Conservation (phyloP, 257 asterid genomes). For the Jasminum sambac region DNA sequence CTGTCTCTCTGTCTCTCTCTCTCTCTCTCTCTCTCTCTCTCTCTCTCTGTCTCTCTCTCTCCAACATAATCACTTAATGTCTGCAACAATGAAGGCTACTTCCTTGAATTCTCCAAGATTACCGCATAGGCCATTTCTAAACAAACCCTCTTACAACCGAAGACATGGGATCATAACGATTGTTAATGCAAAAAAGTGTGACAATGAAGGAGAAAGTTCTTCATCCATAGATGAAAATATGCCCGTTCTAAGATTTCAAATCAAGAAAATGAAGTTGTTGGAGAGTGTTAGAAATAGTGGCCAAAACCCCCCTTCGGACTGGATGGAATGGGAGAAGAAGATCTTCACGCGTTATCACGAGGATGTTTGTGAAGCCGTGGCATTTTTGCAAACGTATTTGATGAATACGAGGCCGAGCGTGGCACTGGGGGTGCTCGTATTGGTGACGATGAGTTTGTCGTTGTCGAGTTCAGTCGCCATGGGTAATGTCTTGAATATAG, state of each 20-base stretch:
- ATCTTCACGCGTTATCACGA: constrained; percentile 40
- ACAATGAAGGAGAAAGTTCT: constrained; percentile 14
- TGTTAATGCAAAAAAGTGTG: constrained; percentile 30
- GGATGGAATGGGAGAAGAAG: constrained; percentile 70
- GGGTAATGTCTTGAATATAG: constrained; percentile 34
- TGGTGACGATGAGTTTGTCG: constrained; percentile 43
- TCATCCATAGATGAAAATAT: constrained; percentile 40
- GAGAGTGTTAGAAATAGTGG: constrained; percentile 18
- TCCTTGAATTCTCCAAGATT: constrained; percentile 17
- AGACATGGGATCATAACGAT: constrained; percentile 14
- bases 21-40: not conserved
- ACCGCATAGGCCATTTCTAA: constrained; percentile 9
- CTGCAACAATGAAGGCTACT: constrained; percentile 33
- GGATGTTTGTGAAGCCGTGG: constrained; percentile 47
- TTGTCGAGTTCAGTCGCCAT: constrained; percentile 39
- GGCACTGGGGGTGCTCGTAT: constrained; percentile 51
- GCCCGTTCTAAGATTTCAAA: constrained; percentile 57
- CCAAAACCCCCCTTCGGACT: constrained; percentile 29
- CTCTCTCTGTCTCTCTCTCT: not conserved
- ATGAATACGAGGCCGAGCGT: constrained; percentile 66
- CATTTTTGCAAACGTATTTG: constrained; percentile 48
- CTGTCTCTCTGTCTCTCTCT: not conserved
- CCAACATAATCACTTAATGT: not conserved
- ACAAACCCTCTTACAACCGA: constrained; percentile 5
- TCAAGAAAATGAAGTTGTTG: constrained; percentile 50